Percentiles rank a stretch among this genome's conserved stretches.
Evolutionary conservation across 2,329 filamentous ascomycete species (phyloP).

Genomic region (Fusarium sp.): DNA sequence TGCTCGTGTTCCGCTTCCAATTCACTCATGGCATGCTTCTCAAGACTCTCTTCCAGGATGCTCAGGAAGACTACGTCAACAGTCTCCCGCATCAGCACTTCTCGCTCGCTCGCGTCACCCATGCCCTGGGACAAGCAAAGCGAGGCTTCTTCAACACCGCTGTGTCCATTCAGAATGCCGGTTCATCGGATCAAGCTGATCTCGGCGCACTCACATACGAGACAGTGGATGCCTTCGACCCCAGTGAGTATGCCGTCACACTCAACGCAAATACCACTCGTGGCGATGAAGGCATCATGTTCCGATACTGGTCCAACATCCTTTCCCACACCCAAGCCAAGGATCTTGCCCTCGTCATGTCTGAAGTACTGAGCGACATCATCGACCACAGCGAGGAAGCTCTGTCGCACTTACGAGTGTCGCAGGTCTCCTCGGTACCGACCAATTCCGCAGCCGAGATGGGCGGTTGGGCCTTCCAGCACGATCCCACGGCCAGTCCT

Average conservation of each 20-base stretch:
- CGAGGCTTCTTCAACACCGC: constrained; percentile 52
- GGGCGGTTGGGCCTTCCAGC: constrained; percentile 1
- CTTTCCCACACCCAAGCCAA: constrained; percentile 36
- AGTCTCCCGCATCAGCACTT: constrained; percentile 62
- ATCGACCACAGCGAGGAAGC: constrained; percentile 34
- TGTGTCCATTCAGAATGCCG: constrained; percentile 50
- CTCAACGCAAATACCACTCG: constrained; percentile 48
- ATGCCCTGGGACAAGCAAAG: constrained; percentile 43
- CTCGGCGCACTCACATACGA: constrained; percentile 19
- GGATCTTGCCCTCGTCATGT: constrained; percentile 31
- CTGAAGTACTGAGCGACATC: constrained; percentile 33
- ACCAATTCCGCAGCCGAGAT: background rate
- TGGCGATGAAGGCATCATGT: constrained; percentile 41
- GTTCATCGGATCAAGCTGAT: constrained; percentile 6
- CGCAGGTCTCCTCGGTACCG: background rate
- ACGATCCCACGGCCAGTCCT: background rate
- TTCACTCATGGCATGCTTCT: constrained; percentile 44
- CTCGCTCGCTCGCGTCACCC: constrained; percentile 61
- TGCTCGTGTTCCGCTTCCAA: constrained; percentile 64
- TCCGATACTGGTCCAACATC: constrained; percentile 41
- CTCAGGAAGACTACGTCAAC: constrained; percentile 26
- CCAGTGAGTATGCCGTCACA: constrained; percentile 51
- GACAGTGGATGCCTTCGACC: constrained; percentile 38
- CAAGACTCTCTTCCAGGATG: constrained; percentile 54
- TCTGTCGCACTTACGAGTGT: constrained; percentile 32